phyloP scores from a whole-genome alignment of 192 early-diverging fungal genomes.

The Coemansia erecta region DNA sequence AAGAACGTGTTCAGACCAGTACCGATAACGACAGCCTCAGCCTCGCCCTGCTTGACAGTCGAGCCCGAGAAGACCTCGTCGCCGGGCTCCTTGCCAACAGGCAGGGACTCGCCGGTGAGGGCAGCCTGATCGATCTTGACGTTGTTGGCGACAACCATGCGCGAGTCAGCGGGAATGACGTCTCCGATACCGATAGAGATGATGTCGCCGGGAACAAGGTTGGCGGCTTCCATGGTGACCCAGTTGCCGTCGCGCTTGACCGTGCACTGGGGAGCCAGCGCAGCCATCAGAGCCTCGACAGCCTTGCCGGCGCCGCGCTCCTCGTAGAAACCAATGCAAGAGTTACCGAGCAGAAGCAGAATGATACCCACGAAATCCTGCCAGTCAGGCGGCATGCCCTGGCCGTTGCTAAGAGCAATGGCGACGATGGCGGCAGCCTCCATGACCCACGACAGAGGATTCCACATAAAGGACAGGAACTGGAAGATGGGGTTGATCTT shows the following conservation, averaged over 20 bases:
- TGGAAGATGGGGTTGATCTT: slow-evolving; percentile 78
- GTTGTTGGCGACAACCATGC: slow-evolving; percentile 68
- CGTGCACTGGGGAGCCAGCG: slow-evolving; percentile 83
- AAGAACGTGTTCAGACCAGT: slow-evolving; percentile 83
- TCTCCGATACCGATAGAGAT: slow-evolving; percentile 85
- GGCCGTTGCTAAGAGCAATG: slow-evolving; percentile 72
- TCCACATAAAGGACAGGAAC: slow-evolving; percentile 87
- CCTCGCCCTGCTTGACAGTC: slow-evolving; percentile 78
- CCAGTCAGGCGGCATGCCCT: slow-evolving; percentile 72
- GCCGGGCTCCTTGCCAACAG: slow-evolving; percentile 64
- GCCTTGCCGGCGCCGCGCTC: slow-evolving; percentile 89
- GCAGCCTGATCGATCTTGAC: slow-evolving; percentile 71
- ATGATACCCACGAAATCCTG: slow-evolving; percentile 83
- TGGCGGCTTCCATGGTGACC: slow-evolving; percentile 70
- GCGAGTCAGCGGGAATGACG: slow-evolving; percentile 83
- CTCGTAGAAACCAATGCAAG: slow-evolving; percentile 85
- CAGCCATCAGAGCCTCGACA: slow-evolving; percentile 92
- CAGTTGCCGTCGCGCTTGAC: slow-evolving; percentile 84
- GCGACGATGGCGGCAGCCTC: slow-evolving; percentile 86
- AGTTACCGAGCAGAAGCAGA: slow-evolving; percentile 77
- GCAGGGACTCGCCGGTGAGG: slow-evolving; percentile 73
- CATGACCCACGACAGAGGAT: slow-evolving; percentile 78
- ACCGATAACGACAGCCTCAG: slow-evolving; percentile 73
- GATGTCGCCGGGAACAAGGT: slow-evolving; percentile 88
- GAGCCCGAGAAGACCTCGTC: slow-evolving; percentile 78